These are phyloP conservation scores for Solanum bulbocastanum DNA, from an alignment of 257 asterid species.

Conservation along the genomic window DNA sequence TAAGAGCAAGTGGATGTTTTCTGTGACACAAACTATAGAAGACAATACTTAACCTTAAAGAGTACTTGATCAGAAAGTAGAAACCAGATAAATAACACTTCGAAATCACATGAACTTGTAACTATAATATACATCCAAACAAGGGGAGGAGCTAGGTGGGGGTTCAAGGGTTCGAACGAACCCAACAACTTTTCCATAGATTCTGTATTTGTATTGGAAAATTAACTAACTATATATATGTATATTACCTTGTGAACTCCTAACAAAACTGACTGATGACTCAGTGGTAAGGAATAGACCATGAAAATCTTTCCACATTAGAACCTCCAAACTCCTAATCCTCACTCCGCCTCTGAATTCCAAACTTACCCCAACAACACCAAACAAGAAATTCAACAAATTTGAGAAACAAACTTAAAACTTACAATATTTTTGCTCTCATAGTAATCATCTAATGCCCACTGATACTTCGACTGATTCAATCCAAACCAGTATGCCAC, in stretches of 20 bases:
- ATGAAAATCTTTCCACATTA: background rate
- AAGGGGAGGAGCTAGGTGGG: background rate
- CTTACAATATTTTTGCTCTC: constrained; percentile 55
- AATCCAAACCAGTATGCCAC: constrained; percentile 93
- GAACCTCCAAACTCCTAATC: background rate
- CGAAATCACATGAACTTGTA: background rate
- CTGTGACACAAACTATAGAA: background rate
- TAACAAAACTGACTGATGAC: background rate
- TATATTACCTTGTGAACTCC: background rate
- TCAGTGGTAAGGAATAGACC: background rate
- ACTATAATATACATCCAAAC: background rate
- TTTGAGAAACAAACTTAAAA: background rate
- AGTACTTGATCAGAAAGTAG: background rate
- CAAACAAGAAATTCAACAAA: background rate
- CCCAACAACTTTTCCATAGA: too few species aligned
- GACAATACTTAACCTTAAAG: background rate
- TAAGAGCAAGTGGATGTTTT: background rate
- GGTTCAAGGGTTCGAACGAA: too few species aligned
- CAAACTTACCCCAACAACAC: background rate
- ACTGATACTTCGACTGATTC: constrained; percentile 93
- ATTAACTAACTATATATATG: background rate
- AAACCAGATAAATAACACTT: background rate
- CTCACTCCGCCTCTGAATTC: background rate
- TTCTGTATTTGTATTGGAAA: too few species aligned
- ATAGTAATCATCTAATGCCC: constrained; percentile 88